Conservation (phyloP, 371 early-diverging fungal genomes). For the Syncephalastrum sp. region DNA sequence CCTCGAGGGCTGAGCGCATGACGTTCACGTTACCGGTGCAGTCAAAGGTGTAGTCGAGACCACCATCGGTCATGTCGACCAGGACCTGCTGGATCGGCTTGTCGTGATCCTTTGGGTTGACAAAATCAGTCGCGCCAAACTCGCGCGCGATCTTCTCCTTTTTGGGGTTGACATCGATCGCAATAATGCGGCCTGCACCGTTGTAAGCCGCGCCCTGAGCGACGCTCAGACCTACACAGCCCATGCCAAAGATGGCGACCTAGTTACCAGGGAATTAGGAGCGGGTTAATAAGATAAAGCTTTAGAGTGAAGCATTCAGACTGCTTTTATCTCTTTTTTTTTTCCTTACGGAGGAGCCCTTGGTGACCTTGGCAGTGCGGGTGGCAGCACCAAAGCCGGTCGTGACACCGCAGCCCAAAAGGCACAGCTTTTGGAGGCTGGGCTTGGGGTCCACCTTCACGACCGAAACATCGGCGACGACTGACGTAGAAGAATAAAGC, state of each 20-base stretch:
- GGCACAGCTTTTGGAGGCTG: slow-evolving; percentile 82
- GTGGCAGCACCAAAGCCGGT: slow-evolving; percentile 96
- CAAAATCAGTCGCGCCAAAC: slow-evolving; percentile 90
- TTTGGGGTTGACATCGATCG: slow-evolving; percentile 83
- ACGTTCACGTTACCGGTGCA: slow-evolving; percentile 89
- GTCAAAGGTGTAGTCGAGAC: slow-evolving; percentile 95
- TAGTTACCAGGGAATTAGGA: slow-evolving; percentile 4
- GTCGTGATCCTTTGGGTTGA: slow-evolving; percentile 85
- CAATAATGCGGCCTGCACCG: slow-evolving; percentile 86
- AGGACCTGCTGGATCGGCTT: slow-evolving; percentile 83
- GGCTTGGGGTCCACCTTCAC: slow-evolving; percentile 85
- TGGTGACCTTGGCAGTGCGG: slow-evolving; percentile 87
- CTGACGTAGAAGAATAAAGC: slow-evolving; percentile 26
- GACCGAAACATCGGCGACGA: slow-evolving; percentile 86
- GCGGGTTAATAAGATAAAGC: background rate
- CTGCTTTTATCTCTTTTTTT: background rate
- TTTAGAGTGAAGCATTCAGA: background rate
- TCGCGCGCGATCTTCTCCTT: slow-evolving; percentile 77
- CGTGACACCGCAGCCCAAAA: slow-evolving; percentile 95
- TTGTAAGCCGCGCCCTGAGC: slow-evolving; percentile 82
- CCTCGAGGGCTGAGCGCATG: slow-evolving; percentile 94
- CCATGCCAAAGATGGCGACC: slow-evolving; percentile 94
- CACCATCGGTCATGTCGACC: slow-evolving; percentile 91
- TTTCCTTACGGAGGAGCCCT: slow-evolving; percentile 56
- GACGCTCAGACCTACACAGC: slow-evolving; percentile 91